Evolutionary conservation across 345 rosid species (phyloP).

Genomic region (Stellera chamaejasme): DNA sequence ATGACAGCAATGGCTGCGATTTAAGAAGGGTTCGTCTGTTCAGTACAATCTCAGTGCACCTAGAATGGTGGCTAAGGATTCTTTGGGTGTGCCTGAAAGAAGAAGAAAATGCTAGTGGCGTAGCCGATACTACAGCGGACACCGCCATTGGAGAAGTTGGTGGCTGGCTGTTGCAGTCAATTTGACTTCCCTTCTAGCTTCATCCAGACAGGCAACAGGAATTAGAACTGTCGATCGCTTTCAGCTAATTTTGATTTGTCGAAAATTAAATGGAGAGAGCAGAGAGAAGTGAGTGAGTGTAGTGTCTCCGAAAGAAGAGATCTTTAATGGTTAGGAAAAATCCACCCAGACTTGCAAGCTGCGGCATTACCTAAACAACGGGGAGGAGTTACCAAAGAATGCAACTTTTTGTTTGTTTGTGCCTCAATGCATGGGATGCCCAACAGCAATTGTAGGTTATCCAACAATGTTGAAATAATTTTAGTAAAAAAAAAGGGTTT

Average conservation of each 20-base stretch:
- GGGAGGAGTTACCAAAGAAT: slow-evolving; percentile 18
- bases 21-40: slow-evolving; percentile 4
- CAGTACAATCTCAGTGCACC: slow-evolving; percentile 7
- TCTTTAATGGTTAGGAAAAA: too few species aligned
- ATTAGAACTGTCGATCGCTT: too few species aligned
- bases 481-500: too few species aligned
- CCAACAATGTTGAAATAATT: too few species aligned
- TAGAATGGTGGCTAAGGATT: slow-evolving; percentile 15
- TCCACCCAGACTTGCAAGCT: neutral
- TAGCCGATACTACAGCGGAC: slow-evolving; percentile 18
- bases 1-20: slow-evolving; percentile 14
- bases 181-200: neutral
- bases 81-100: slow-evolving; percentile 24
- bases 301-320: neutral
- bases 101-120: slow-evolving; percentile 20
- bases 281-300: neutral
- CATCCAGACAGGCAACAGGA: neutral
- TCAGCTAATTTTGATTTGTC: too few species aligned
- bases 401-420: too few species aligned
- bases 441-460: too few species aligned
- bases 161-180: neutral
- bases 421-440: too few species aligned
- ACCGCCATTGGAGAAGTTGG: slow-evolving; percentile 35
- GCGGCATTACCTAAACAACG: neutral
- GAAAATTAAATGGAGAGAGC: too few species aligned